Evolutionary conservation across 352 stramenopile species (phyloP).

Genomic region (Thraustochytrium sp.): DNA sequence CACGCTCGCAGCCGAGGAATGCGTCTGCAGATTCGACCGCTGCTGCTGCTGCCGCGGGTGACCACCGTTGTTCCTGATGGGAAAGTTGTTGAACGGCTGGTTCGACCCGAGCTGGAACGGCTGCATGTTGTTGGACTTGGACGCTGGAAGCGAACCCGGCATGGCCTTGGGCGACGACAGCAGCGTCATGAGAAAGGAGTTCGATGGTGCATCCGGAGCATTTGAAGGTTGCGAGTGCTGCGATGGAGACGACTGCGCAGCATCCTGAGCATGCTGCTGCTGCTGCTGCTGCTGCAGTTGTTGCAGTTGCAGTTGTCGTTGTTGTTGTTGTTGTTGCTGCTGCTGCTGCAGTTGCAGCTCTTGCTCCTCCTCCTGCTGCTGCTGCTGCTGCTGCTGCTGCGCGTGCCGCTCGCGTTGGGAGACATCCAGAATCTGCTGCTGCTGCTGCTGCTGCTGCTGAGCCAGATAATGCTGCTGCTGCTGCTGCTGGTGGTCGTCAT

Average conservation of each 20-base stretch:
- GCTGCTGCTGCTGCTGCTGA: background rate
- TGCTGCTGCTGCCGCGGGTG: background rate
- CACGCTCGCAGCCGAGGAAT: background rate
- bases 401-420: background rate
- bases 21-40: background rate
- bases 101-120: background rate
- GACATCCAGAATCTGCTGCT: background rate
- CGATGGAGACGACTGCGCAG: background rate
- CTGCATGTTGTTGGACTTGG: background rate
- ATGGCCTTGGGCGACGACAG: background rate
- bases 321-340: slow-evolving; percentile 13
- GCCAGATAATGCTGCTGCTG: background rate
- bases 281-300: background rate
- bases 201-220: too few relatives aligned
- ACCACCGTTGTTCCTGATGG: background rate
- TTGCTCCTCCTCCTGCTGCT: background rate
- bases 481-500: background rate
- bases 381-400: background rate
- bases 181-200: background rate
- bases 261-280: background rate
- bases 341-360: background rate
- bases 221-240: too few relatives aligned
- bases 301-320: slow-evolving; percentile 7
- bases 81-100: background rate
- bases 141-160: background rate